Evolutionary conservation across 306 rosid species (phyloP).

Genomic region (Erythrophleum fordii): DNA sequence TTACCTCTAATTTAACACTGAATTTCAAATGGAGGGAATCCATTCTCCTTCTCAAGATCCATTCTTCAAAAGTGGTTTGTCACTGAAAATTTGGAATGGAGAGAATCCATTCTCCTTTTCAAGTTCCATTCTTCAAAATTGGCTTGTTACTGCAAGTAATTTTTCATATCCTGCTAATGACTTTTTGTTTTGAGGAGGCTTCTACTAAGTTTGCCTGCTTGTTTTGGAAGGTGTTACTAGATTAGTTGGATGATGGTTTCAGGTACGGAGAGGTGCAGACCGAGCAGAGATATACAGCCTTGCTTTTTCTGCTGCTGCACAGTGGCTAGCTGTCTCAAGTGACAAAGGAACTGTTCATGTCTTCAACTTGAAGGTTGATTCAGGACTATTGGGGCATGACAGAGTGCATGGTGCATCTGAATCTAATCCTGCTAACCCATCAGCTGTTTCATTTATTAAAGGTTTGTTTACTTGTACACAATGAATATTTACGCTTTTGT

Average conservation of each 20-base stretch:
- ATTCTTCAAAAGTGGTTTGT: too few relatives aligned
- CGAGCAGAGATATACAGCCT: constrained; percentile 89
- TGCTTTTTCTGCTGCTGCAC: constrained; percentile 79
- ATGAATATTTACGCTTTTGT: neutral
- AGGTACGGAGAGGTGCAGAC: constrained; percentile 94
- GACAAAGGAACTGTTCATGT: constrained; percentile 95
- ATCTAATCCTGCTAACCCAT: constrained; percentile 48
- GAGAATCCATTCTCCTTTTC: too few relatives aligned
- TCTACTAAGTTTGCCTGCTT: neutral
- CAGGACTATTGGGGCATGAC: constrained; percentile 60
- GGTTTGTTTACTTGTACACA: constrained; percentile 48
- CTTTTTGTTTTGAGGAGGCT: neutral
- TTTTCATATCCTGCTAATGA: neutral
- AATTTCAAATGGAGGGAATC: too few relatives aligned
- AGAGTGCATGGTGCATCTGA: constrained; percentile 51
- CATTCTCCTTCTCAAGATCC: too few relatives aligned
- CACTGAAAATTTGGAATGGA: too few relatives aligned
- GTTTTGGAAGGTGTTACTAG: neutral
- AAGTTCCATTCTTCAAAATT: neutral
- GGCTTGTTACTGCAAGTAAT: neutral
- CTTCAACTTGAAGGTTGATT: constrained; percentile 74
- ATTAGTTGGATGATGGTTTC: constrained; percentile 38
- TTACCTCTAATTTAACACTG: too few relatives aligned
- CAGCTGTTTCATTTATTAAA: constrained; percentile 67
- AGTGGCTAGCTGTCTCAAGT: constrained; percentile 93